Percentiles rank a stretch among this genome's conserved stretches.
These are phyloP conservation scores for Huntiella bhutanensis DNA, from an alignment of 2,329 filamentous ascomycete genomes.

Conservation along the genomic window DNA sequence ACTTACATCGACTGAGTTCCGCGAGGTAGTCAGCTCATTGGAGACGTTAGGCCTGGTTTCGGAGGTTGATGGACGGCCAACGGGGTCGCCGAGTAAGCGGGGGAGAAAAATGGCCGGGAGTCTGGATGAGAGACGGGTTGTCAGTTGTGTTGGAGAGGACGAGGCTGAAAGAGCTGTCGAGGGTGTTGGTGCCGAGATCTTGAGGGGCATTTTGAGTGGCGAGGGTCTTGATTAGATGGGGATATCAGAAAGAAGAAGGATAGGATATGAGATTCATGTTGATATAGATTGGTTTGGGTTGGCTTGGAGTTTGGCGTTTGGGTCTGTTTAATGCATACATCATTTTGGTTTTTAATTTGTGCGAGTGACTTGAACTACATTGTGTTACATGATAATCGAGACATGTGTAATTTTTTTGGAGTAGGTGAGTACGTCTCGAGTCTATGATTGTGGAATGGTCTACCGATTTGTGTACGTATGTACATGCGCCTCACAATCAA, in stretches of 20 bases:
- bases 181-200: constrained; percentile 39
- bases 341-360: background rate
- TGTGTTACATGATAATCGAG: background rate
- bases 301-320: background rate
- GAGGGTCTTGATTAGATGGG: constrained; percentile 33
- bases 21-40: constrained; percentile 74
- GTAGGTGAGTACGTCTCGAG: no score
- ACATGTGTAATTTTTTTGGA: no score
- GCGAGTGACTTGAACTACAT: background rate
- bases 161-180: constrained; percentile 57
- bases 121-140: constrained; percentile 57
- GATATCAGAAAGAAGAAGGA: background rate
- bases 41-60: constrained; percentile 71
- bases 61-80: constrained; percentile 50
- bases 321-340: background rate
- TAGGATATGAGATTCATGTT: background rate
- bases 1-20: constrained; percentile 78
- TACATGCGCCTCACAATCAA: no score
- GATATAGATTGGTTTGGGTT: background rate
- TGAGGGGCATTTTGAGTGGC: constrained; percentile 42
- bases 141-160: constrained; percentile 60
- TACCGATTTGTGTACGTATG: no score
- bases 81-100: constrained; percentile 55
- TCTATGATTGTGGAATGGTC: no score
- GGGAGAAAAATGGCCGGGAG: constrained; percentile 36